phyloP scores from a whole-genome alignment of 352 stramenopile species.

The Phytophthora palmivora region DNA sequence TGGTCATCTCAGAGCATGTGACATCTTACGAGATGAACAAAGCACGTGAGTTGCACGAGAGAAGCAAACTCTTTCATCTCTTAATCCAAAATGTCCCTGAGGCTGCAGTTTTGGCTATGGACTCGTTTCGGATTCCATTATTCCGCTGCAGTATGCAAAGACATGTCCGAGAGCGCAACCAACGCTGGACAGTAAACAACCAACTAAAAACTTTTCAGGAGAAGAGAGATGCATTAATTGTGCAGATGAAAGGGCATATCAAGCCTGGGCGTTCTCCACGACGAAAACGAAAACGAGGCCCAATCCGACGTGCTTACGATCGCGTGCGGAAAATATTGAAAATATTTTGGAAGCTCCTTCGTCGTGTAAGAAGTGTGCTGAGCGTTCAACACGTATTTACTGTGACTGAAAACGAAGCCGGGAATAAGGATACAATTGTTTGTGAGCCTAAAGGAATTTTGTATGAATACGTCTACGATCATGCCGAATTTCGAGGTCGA shows the following conservation, averaged over 20 bases:
- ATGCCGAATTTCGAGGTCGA: slow-evolving; percentile 69
- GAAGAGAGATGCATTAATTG: slow-evolving; percentile 50
- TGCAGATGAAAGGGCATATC: slow-evolving; percentile 62
- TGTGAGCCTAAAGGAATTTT: slow-evolving; percentile 83
- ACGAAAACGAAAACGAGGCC: slow-evolving; percentile 32
- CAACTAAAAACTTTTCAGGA: slow-evolving; percentile 52
- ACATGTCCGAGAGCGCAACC: slow-evolving; percentile 62
- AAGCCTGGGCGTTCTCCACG: slow-evolving; percentile 26
- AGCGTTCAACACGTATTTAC: slow-evolving; percentile 80
- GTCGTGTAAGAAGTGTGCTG: slow-evolving; percentile 49
- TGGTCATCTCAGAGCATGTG: slow-evolving; percentile 73
- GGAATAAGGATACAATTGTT: slow-evolving; percentile 65
- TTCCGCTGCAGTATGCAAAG: slow-evolving; percentile 71
- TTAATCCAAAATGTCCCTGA: slow-evolving; percentile 75
- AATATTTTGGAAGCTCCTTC: slow-evolving; percentile 59
- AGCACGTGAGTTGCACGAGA: slow-evolving; percentile 59
- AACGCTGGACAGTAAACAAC: slow-evolving; percentile 69
- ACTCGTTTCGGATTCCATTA: slow-evolving; percentile 72
- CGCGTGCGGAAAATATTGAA: slow-evolving; percentile 49
- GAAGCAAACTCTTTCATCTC: slow-evolving; percentile 76
- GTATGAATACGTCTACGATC: slow-evolving; percentile 86
- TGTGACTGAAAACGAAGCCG: slow-evolving; percentile 39
- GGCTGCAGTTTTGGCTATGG: slow-evolving; percentile 68
- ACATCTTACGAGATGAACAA: slow-evolving; percentile 51
- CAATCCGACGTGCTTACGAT: slow-evolving; percentile 32